Percentiles rank a stretch among this genome's conserved stretches.
These are phyloP conservation scores for Candida fluviatilis DNA, from an alignment of 805 yeast species.

Conservation along the genomic window DNA sequence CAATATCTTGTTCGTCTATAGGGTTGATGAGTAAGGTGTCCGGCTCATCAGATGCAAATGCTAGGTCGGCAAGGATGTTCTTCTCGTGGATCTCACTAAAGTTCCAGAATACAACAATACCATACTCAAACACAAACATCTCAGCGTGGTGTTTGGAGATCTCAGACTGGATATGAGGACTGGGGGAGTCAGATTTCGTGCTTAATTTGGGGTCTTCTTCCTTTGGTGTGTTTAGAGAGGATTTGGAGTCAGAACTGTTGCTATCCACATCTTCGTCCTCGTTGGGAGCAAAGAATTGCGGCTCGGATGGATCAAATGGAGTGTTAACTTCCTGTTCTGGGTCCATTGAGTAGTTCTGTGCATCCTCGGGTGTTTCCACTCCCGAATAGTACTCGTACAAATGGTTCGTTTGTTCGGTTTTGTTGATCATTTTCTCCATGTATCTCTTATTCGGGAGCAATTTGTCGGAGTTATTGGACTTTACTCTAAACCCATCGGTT, in stretches of 20 bases:
- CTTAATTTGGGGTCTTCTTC: conserved; percentile 5
- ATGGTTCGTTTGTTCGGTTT: conserved; percentile 83
- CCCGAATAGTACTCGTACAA: conserved; percentile 90
- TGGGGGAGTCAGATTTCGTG: conserved; percentile 6
- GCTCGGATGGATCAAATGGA: conserved; percentile 86
- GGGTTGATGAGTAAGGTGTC: conserved; percentile 62
- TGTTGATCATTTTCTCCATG: conserved; percentile 76
- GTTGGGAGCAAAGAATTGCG: conserved; percentile 71
- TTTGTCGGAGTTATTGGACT: conserved; percentile 56
- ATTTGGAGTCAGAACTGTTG: not conserved
- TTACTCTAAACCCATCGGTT: conserved; percentile 67
- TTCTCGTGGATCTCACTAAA: conserved; percentile 90
- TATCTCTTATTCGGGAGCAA: conserved; percentile 39
- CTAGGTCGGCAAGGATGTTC: conserved; percentile 86
- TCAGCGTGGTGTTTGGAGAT: conserved; percentile 69
- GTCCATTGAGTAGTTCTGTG: conserved; percentile 44
- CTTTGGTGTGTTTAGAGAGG: not conserved
- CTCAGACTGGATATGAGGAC: conserved; percentile 22
- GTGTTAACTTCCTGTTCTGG: conserved; percentile 44
- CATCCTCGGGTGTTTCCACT: conserved; percentile 59
- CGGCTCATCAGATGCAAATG: conserved; percentile 52
- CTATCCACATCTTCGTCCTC: conserved; percentile 1
- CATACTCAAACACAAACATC: conserved; percentile 84
- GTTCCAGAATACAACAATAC: conserved; percentile 98
- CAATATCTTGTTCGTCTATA: conserved; percentile 82